A percentile compares a stretch with the other conserved stretches of the same genome.
Evolutionary conservation across 805 yeast genomes (phyloP).

Genomic region (Clavispora vitiphila): DNA sequence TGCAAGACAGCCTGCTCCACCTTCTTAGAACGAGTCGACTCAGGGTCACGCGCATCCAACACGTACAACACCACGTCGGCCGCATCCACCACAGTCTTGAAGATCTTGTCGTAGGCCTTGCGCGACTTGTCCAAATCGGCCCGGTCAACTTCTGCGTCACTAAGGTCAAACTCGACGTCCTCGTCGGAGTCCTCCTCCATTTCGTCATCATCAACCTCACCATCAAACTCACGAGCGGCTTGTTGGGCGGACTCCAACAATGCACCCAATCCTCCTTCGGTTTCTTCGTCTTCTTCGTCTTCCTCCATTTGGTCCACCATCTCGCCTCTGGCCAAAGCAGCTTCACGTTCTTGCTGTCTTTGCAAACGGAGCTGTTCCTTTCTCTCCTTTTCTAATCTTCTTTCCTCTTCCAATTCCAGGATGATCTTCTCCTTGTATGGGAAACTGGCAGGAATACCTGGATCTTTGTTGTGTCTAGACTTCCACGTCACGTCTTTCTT

Average conservation of each 20-base stretch:
- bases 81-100: slow-evolving; percentile 87
- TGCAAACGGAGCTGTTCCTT: slow-evolving; percentile 45
- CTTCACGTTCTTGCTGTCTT: slow-evolving; percentile 45
- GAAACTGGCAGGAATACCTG: slow-evolving; percentile 91
- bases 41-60: slow-evolving; percentile 97
- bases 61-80: slow-evolving; percentile 89
- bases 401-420: slow-evolving; percentile 61
- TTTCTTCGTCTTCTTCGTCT: slow-evolving; percentile 35
- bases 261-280: slow-evolving; percentile 65
- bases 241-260: slow-evolving; percentile 83
- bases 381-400: slow-evolving; percentile 51
- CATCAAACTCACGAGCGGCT: slow-evolving; percentile 74
- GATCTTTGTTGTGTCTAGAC: slow-evolving; percentile 76
- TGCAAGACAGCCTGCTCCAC: slow-evolving; percentile 87
- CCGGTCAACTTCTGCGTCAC: slow-evolving; percentile 38
- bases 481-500: slow-evolving; percentile 95
- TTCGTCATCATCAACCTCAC: slow-evolving; percentile 39
- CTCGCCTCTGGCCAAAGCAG: slow-evolving; percentile 35
- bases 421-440: slow-evolving; percentile 88
- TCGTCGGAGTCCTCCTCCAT: slow-evolving; percentile 28
- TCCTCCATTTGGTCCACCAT: slow-evolving; percentile 29
- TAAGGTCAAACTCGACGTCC: slow-evolving; percentile 40
- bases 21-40: slow-evolving; percentile 83
- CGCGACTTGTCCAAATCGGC: slow-evolving; percentile 66
- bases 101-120: slow-evolving; percentile 90